A percentile compares a stretch with the other conserved stretches of the same genome.
Conservation (phyloP, 2,329 filamentous ascomycete species). For the Sarocladium strictum region DNA sequence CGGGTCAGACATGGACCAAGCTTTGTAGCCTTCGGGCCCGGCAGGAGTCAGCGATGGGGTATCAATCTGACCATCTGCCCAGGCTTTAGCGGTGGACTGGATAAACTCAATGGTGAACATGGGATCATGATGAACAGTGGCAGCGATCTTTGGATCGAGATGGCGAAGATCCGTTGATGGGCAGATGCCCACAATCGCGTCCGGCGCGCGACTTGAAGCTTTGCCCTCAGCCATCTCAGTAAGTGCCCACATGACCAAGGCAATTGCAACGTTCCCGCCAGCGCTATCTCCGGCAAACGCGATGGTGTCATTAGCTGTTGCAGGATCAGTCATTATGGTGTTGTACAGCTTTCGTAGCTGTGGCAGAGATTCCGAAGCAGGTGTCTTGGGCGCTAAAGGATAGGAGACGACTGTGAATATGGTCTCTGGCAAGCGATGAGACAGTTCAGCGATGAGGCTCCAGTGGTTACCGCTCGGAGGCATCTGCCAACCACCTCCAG, state of each 20-base stretch:
- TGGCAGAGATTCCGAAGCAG: conserved; percentile 42
- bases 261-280: conserved; percentile 46
- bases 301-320: conserved; percentile 30
- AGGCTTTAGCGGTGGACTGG: conserved; percentile 18
- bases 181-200: conserved; percentile 29
- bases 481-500: conserved; percentile 49
- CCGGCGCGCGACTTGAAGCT: conserved; percentile 24
- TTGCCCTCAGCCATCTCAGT: conserved; percentile 18
- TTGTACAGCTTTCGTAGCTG: conserved; percentile 39
- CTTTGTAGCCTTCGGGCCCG: not conserved
- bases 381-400: conserved; percentile 47
- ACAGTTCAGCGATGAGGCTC: conserved; percentile 41
- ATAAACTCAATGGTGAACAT: conserved; percentile 17
- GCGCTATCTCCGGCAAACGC: conserved; percentile 49
- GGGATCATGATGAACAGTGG: conserved; percentile 17
- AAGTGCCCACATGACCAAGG: conserved; percentile 26
- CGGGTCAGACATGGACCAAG: conserved; percentile 29
- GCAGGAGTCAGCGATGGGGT: not conserved
- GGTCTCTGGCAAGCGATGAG: conserved; percentile 30
- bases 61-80: conserved; percentile 14
- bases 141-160: conserved; percentile 13
- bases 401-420: conserved; percentile 43
- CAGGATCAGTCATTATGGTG: conserved; percentile 31
- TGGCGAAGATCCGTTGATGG: conserved; percentile 35
- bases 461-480: conserved; percentile 46